Evolutionary conservation across 495 filamentous ascomycete species (phyloP).

Genomic region (Penicillium parvum): DNA sequence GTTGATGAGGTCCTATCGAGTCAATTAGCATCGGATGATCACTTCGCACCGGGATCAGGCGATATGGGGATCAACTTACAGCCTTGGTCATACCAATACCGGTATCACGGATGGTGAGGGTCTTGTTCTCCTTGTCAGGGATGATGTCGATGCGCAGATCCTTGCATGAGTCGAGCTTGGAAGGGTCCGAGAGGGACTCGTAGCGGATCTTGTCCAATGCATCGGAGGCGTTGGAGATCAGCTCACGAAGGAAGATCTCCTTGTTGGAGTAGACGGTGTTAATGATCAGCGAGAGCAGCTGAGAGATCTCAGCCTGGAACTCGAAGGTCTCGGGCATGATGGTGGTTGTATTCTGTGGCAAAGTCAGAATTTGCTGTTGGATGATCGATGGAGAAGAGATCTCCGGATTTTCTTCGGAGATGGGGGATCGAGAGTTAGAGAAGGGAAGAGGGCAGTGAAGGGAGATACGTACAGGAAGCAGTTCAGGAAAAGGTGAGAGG

Average conservation of each 20-base stretch:
- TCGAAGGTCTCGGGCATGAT: constrained; percentile 95
- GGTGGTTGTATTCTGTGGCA: constrained; percentile 25
- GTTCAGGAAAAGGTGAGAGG: background rate
- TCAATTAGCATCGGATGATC: constrained; percentile 1
- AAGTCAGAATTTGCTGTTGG: background rate
- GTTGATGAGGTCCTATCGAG: constrained; percentile 88
- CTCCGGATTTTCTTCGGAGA: background rate
- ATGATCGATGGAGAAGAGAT: background rate
- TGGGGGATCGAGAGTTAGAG: background rate
- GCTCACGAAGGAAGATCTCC: constrained; percentile 98
- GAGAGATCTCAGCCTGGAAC: constrained; percentile 99
- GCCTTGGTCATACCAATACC: constrained; percentile 99
- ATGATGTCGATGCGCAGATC: constrained; percentile 98
- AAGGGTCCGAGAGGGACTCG: constrained; percentile 92
- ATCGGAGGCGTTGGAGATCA: constrained; percentile 97
- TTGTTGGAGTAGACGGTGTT: constrained; percentile 99
- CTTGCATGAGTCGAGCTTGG: constrained; percentile 93
- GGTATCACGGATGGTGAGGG: constrained; percentile 91
- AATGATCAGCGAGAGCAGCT: constrained; percentile 98
- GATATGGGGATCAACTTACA: constrained; percentile 54
- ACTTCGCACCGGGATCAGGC: background rate
- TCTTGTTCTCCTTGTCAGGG: constrained; percentile 94
- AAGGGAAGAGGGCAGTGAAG: constrained; percentile 2
- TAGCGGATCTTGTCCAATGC: constrained; percentile 99
- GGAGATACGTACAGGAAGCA: constrained; percentile 1